Conservation (phyloP, 2,329 filamentous ascomycete species). For the Fusarium xylarioides region DNA sequence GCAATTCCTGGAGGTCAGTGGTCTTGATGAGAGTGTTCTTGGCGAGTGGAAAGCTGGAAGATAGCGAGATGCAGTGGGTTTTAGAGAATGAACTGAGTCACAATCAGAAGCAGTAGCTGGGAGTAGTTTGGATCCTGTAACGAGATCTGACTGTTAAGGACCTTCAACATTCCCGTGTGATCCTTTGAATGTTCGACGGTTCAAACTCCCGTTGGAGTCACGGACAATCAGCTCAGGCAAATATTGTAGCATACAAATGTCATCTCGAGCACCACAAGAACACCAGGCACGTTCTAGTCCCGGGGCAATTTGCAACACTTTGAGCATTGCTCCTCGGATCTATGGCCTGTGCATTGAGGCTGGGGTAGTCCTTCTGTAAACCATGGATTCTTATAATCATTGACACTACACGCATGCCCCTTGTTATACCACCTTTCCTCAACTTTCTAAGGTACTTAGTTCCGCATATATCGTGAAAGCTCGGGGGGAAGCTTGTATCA, state of each 20-base stretch:
- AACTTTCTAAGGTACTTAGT: too few relatives aligned
- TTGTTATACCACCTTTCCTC: not conserved
- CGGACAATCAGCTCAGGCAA: not conserved
- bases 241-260: not conserved
- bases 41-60: not conserved
- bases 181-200: not conserved
- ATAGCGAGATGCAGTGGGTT: not conserved
- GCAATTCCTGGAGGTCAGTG: not conserved
- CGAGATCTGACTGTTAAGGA: not conserved
- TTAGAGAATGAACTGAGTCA: not conserved
- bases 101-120: not conserved
- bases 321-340: not conserved
- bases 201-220: not conserved
- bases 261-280: not conserved
- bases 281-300: not conserved
- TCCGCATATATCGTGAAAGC: not conserved
- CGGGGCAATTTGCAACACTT: not conserved
- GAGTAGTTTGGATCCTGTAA: not conserved
- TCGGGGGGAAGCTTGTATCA: not conserved
- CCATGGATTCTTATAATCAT: not conserved
- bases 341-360: too few relatives aligned
- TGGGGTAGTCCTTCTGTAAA: not conserved
- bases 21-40: not conserved
- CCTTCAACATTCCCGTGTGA: accelerated
- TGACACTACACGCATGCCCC: not conserved